These are phyloP conservation scores for Microthlaspi erraticum DNA, from an alignment of 345 rosid species.

Conservation along the genomic window DNA sequence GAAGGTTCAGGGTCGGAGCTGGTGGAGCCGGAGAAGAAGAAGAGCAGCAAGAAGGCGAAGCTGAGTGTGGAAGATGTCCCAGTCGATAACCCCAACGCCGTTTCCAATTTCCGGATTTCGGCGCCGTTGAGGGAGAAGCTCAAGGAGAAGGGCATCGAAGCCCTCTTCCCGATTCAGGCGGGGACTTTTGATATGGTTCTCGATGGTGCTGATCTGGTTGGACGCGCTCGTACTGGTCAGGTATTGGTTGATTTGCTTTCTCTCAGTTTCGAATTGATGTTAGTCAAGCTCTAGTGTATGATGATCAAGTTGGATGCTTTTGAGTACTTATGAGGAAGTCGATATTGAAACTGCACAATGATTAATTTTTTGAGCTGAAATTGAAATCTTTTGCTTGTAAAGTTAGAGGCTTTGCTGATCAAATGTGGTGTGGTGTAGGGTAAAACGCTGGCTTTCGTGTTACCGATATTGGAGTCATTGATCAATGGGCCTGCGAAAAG, in stretches of 20 bases:
- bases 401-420: slow-evolving; percentile 14
- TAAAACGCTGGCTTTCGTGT: slow-evolving; percentile 93
- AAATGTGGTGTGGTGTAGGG: slow-evolving; percentile 61
- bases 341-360: background rate
- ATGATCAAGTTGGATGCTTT: background rate
- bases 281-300: background rate
- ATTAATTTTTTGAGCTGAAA: background rate
- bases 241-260: slow-evolving; percentile 38
- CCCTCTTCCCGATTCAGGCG: slow-evolving; percentile 92
- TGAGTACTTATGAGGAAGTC: too few species aligned
- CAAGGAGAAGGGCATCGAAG: slow-evolving; percentile 75
- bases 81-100: slow-evolving; percentile 67
- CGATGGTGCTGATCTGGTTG: slow-evolving; percentile 85
- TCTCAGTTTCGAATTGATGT: slow-evolving; percentile 1
- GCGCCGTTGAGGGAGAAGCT: slow-evolving; percentile 64
- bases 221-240: slow-evolving; percentile 98
- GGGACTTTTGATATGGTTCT: slow-evolving; percentile 73
- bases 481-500: slow-evolving; percentile 68
- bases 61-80: slow-evolving; percentile 50
- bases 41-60: slow-evolving; percentile 55
- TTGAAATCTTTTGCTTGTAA: too few species aligned
- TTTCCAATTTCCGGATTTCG: slow-evolving; percentile 76
- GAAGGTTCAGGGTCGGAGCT: slow-evolving; percentile 78
- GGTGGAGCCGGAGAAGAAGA: slow-evolving; percentile 61
- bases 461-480: slow-evolving; percentile 91